A percentile compares a stretch with the other conserved stretches of the same genome.
phyloP scores from a whole-genome alignment of 2,329 filamentous ascomycete genomes.

The Exserohilum turcica region DNA sequence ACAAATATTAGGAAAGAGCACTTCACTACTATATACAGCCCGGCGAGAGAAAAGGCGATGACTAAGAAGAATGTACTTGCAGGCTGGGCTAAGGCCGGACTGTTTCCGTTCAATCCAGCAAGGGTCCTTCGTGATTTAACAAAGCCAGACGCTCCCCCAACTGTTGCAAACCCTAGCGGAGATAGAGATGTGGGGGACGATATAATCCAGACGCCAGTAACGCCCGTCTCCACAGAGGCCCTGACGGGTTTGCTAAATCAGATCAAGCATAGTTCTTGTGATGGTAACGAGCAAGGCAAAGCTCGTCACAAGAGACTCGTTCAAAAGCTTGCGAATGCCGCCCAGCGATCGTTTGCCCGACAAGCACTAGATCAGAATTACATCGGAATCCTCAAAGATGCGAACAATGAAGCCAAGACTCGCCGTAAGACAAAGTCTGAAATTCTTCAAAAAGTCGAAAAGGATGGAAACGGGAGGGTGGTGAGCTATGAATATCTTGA shows the following conservation, averaged over 20 bases:
- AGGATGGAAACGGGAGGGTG: conserved; percentile 5
- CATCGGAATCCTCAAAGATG: conserved; percentile 27
- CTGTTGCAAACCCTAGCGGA: conserved; percentile 12
- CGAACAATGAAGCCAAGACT: conserved; percentile 33
- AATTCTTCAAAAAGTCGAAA: background rate
- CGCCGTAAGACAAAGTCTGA: conserved; percentile 3
- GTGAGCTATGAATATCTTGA: conserved; percentile 14
- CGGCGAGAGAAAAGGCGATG: conserved; percentile 20
- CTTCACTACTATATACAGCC: conserved; percentile 4
- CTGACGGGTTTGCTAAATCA: conserved; percentile 20
- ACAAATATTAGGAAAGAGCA: conserved; percentile 3
- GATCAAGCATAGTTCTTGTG: conserved; percentile 20
- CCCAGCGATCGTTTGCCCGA: conserved; percentile 30
- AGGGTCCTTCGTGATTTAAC: conserved; percentile 25
- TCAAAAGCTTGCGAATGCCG: conserved; percentile 27
- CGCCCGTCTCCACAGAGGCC: conserved; percentile 21
- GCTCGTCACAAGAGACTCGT: conserved; percentile 15
- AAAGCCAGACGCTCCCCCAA: conserved; percentile 23
- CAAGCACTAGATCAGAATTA: conserved; percentile 32
- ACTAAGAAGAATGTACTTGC: conserved; percentile 36
- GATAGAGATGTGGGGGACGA: conserved; percentile 21
- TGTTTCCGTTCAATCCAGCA: conserved; percentile 36
- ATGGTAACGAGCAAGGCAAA: conserved; percentile 10
- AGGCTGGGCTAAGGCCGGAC: conserved; percentile 27
- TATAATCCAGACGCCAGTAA: conserved; percentile 19